Percentiles rank a stretch among this genome's conserved stretches.
phyloP scores from a whole-genome alignment of 2,329 filamentous ascomycete species.

The Nigrograna mackinnonii region DNA sequence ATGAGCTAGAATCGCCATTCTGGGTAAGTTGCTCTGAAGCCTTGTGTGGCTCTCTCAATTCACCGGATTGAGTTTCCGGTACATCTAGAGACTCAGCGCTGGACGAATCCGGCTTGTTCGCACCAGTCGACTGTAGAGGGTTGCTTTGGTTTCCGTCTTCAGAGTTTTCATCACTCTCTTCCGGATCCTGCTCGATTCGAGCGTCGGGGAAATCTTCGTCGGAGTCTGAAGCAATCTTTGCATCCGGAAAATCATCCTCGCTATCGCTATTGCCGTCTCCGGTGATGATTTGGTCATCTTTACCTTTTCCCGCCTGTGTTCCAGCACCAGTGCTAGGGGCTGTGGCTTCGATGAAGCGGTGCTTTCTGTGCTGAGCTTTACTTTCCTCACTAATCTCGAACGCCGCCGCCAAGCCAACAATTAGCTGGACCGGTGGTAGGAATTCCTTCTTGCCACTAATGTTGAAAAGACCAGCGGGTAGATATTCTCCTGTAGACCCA shows the following conservation, averaged over 20 bases:
- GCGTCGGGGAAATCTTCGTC: constrained; percentile 53
- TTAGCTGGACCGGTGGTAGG: constrained; percentile 80
- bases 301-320: constrained; percentile 15
- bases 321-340: constrained; percentile 20
- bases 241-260: constrained; percentile 52
- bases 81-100: constrained; percentile 30
- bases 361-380: constrained; percentile 77
- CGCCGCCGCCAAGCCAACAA: constrained; percentile 85
- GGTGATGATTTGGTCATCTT: constrained; percentile 22
- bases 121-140: constrained; percentile 39
- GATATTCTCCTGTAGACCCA: constrained; percentile 75
- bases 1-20: constrained; percentile 26
- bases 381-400: constrained; percentile 91
- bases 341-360: constrained; percentile 59
- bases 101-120: constrained; percentile 10
- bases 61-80: background rate
- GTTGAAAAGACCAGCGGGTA: constrained; percentile 78
- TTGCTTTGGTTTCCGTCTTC: constrained; percentile 36
- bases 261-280: constrained; percentile 40
- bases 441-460: constrained; percentile 89
- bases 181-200: constrained; percentile 34
- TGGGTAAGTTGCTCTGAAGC: constrained; percentile 14
- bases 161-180: constrained; percentile 42
- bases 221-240: constrained; percentile 38
- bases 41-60: background rate